These are phyloP conservation scores for Serendipita vermifera DNA, from an alignment of 768 basidiomycete species.

Conservation along the genomic window DNA sequence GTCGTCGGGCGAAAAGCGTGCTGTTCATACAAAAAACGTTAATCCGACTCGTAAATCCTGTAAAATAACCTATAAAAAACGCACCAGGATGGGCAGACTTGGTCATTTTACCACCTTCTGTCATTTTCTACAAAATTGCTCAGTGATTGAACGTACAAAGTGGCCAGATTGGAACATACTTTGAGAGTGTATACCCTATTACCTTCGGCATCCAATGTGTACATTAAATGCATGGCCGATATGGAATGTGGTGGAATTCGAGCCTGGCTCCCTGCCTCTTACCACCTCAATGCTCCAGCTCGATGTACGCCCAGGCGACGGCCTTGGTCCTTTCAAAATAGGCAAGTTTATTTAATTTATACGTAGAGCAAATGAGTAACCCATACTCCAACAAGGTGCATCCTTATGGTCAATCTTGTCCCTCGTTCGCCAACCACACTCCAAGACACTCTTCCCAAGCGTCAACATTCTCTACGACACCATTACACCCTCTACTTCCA, in stretches of 20 bases:
- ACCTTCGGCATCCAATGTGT: slow-evolving; percentile 62
- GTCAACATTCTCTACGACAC: slow-evolving; percentile 76
- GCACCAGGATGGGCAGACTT: slow-evolving; percentile 96
- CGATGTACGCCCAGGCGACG: slow-evolving; percentile 61
- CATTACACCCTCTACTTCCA: slow-evolving; percentile 53
- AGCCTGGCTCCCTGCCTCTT: too few relatives aligned
- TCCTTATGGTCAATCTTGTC: slow-evolving; percentile 72
- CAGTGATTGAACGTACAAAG: neutral
- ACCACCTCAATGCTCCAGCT: slow-evolving; percentile 36
- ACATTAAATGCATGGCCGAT: slow-evolving; percentile 89
- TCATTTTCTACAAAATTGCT: slow-evolving; percentile 54
- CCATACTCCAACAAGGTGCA: slow-evolving; percentile 33
- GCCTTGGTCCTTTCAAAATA: slow-evolving; percentile 67
- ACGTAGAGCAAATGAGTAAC: neutral
- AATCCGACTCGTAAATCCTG: neutral
- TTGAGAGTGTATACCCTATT: slow-evolving; percentile 88
- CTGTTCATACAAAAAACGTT: slow-evolving; percentile 28
- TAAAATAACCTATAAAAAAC: slow-evolving; percentile 16
- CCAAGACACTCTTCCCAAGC: slow-evolving; percentile 52
- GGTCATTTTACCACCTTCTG: slow-evolving; percentile 66
- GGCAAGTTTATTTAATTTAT: slow-evolving; percentile 28
- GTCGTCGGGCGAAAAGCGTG: slow-evolving; percentile 98
- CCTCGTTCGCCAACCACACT: slow-evolving; percentile 44
- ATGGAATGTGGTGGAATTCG: too few relatives aligned
- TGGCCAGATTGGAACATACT: slow-evolving; percentile 31